A percentile compares a stretch with the other conserved stretches of the same genome.
These are phyloP conservation scores for Neonectria faginata DNA, from an alignment of 2,329 filamentous ascomycete genomes.

Conservation along the genomic window DNA sequence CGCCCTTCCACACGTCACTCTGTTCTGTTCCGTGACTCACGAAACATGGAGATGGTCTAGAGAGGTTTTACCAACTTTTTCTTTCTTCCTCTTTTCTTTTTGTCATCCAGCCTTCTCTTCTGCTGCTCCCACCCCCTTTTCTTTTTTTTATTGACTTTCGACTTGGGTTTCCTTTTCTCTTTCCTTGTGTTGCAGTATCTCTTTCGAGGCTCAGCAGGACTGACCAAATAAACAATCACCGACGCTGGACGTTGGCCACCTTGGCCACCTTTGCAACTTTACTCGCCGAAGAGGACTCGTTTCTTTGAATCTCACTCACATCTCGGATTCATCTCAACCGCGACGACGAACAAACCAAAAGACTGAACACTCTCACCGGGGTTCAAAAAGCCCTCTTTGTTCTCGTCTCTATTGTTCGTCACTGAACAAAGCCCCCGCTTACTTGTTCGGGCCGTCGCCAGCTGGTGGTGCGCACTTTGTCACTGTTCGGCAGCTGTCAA, in stretches of 20 bases:
- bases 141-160: slow-evolving; percentile 29
- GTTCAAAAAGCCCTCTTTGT: slow-evolving; percentile 13
- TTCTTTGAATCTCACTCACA: background rate
- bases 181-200: slow-evolving; percentile 36
- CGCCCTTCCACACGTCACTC: slow-evolving; percentile 34
- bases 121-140: slow-evolving; percentile 9
- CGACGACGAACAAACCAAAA: slow-evolving; percentile 1
- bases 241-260: slow-evolving; percentile 34
- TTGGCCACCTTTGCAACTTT: background rate
- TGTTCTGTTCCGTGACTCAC: slow-evolving; percentile 44
- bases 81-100: slow-evolving; percentile 26
- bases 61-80: slow-evolving; percentile 33
- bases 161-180: slow-evolving; percentile 22
- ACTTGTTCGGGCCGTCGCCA: slow-evolving; percentile 5
- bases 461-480: slow-evolving; percentile 21
- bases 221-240: slow-evolving; percentile 35
- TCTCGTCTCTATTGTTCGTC: slow-evolving; percentile 11
- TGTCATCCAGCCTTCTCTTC: slow-evolving; percentile 34
- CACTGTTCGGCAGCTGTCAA: slow-evolving; percentile 17
- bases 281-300: background rate
- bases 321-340: slow-evolving; percentile 2
- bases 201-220: slow-evolving; percentile 44
- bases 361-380: slow-evolving; percentile 5
- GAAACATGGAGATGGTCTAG: slow-evolving; percentile 41
- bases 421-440: slow-evolving; percentile 13